These are phyloP conservation scores for Aspergillus sp. DNA, from an alignment of 2,329 filamentous ascomycete species.

Conservation along the genomic window DNA sequence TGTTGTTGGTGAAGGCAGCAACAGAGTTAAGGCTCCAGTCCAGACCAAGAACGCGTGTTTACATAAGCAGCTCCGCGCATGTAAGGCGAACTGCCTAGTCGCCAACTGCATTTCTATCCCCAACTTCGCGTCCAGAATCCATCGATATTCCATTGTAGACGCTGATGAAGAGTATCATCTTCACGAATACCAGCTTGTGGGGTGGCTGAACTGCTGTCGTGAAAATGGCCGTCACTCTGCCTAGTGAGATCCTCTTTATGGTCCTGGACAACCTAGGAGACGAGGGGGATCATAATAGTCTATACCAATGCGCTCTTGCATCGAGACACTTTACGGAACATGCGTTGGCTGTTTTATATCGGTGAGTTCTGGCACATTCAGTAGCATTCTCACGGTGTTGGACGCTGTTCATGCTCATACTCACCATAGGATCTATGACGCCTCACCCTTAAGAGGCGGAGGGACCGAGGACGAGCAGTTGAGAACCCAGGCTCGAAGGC, in stretches of 20 bases:
- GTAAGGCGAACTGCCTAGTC: background rate
- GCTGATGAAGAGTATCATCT: background rate
- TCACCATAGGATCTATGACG: constrained; percentile 46
- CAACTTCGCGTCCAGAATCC: background rate
- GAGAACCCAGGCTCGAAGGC: constrained; percentile 29
- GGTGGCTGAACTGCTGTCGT: background rate
- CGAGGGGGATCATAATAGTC: constrained; percentile 26
- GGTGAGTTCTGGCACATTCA: constrained; percentile 15
- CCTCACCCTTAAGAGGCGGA: constrained; percentile 45
- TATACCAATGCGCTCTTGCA: constrained; percentile 29
- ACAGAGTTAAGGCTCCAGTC: background rate
- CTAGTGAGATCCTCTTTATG: constrained; percentile 27
- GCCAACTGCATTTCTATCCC: background rate
- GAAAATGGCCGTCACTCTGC: constrained; percentile 22
- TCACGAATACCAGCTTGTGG: background rate
- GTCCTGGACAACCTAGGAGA: constrained; percentile 26
- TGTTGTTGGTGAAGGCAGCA: background rate
- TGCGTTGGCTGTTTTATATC: constrained; percentile 25
- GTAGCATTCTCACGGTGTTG: background rate
- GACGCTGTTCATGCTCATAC: constrained; percentile 9
- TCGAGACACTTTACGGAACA: constrained; percentile 23
- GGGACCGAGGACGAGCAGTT: constrained; percentile 46
- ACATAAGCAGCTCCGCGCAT: constrained; percentile 17
- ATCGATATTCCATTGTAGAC: background rate
- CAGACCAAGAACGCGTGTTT: constrained; percentile 19